Evolutionary conservation across 1,284 basidiomycete species (phyloP).

Genomic region (Malassezia arunalokei): DNA sequence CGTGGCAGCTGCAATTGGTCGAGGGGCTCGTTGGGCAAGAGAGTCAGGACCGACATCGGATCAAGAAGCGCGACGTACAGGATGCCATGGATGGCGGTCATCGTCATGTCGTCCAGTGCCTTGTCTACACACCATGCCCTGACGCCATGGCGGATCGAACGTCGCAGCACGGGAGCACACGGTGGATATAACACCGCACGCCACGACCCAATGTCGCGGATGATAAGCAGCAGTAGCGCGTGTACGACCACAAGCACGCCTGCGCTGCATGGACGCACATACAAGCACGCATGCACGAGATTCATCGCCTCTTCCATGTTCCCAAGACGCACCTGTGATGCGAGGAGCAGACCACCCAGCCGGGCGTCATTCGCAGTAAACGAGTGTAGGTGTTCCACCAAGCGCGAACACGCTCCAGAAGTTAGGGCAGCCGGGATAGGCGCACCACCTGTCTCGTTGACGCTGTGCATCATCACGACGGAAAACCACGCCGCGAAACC

Average conservation of each 20-base stretch:
- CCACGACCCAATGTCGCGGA: not conserved
- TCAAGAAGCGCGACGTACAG: not conserved
- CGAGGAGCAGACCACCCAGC: not conserved
- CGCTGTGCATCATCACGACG: not conserved
- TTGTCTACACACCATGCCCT: not conserved
- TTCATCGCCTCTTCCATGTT: not conserved
- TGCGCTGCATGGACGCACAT: not conserved
- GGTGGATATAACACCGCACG: not conserved
- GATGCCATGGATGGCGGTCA: not conserved
- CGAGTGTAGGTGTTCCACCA: not conserved
- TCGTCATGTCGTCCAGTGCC: not conserved
- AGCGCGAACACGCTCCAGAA: not conserved
- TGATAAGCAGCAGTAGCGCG: not conserved
- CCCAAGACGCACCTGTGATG: not conserved
- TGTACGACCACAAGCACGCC: not conserved
- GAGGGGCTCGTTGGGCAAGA: not conserved
- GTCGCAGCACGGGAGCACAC: constrained; percentile 1
- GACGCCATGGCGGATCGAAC: not conserved
- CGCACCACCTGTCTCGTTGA: not conserved
- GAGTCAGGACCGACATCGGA: not conserved
- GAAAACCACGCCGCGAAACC: not conserved
- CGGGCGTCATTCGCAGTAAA: not conserved
- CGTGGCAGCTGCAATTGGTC: not conserved
- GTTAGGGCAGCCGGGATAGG: not conserved
- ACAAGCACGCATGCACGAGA: not conserved